A percentile compares a stretch with the other conserved stretches of the same genome.
Evolutionary conservation across 805 yeast species (phyloP).

Genomic region (Suhomyces sp.): DNA sequence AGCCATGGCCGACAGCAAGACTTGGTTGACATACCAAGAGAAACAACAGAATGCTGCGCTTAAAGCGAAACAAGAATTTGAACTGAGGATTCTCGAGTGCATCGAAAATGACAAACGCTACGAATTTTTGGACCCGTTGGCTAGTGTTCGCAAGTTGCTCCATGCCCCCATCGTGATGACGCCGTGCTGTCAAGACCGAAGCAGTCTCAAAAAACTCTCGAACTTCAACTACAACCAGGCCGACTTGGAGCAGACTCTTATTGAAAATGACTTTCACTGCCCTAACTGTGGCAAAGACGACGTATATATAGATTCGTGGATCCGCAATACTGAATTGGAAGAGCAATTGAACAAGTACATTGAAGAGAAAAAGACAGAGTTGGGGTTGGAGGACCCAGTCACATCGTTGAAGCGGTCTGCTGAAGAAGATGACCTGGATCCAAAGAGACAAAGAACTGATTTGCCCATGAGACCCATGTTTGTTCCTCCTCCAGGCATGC

Average conservation of each 20-base stretch:
- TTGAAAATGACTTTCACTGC: constrained; percentile 85
- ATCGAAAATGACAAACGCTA: constrained; percentile 28
- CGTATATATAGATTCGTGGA: constrained; percentile 68
- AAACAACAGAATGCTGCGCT: constrained; percentile 50
- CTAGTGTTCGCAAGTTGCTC: constrained; percentile 48
- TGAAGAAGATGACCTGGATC: constrained; percentile 17
- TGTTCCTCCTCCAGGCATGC: constrained; percentile 12
- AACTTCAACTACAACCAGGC: constrained; percentile 38
- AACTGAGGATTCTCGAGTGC: constrained; percentile 28
- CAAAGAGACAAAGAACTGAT: constrained; percentile 26
- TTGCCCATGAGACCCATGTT: constrained; percentile 15
- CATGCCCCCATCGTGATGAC: constrained; percentile 69
- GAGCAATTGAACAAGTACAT: constrained; percentile 52
- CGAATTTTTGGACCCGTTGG: constrained; percentile 66
- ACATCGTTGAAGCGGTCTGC: constrained; percentile 16
- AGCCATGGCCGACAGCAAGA: constrained; percentile 89
- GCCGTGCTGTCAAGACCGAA: constrained; percentile 67
- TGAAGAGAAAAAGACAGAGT: constrained; percentile 29
- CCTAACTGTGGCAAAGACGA: constrained; percentile 81
- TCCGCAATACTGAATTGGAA: constrained; percentile 58
- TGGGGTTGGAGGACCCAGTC: constrained; percentile 36
- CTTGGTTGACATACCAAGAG: constrained; percentile 86
- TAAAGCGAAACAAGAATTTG: constrained; percentile 54
- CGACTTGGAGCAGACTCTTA: constrained; percentile 45
- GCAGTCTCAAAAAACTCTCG: constrained; percentile 55